Percentiles rank a stretch among this genome's conserved stretches.
phyloP scores from a whole-genome alignment of 2,329 filamentous ascomycete genomes.

The Fusarium nodosum region DNA sequence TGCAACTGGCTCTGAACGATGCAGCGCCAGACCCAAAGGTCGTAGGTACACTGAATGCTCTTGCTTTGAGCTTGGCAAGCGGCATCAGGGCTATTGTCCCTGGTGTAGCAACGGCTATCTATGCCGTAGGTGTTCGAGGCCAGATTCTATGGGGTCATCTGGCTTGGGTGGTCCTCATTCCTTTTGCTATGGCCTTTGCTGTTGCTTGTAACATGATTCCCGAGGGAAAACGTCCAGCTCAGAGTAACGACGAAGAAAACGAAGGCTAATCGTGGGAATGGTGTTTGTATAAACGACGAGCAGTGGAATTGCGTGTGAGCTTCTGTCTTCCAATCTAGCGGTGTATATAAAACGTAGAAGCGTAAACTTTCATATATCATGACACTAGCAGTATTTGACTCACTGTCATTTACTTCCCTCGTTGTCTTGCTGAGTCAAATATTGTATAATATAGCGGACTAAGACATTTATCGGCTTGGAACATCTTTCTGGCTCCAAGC shows the following conservation, averaged over 20 bases:
- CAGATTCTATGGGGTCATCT: constrained; percentile 73
- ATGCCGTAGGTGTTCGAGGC: constrained; percentile 73
- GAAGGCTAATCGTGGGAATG: constrained; percentile 1
- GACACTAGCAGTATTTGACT: not conserved
- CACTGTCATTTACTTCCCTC: not conserved
- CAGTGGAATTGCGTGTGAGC: not conserved
- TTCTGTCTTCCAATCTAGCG: not conserved
- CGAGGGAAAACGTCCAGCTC: constrained; percentile 40
- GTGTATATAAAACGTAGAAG: not conserved
- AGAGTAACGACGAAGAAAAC: constrained; percentile 25
- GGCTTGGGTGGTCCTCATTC: constrained; percentile 54
- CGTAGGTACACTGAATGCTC: constrained; percentile 78
- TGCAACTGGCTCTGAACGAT: constrained; percentile 82
- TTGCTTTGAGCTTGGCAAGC: constrained; percentile 69
- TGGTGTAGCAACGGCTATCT: constrained; percentile 75
- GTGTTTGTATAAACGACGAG: not conserved
- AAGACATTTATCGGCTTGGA: not conserved
- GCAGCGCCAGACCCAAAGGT: constrained; percentile 73
- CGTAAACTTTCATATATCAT: not conserved
- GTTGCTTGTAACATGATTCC: constrained; percentile 50
- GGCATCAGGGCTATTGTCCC: constrained; percentile 76
- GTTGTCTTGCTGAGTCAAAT: not conserved
- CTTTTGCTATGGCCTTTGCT: constrained; percentile 49
- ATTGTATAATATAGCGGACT: not conserved
- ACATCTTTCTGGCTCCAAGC: too few relatives aligned